A percentile compares a stretch with the other conserved stretches of the same genome.
These are phyloP conservation scores for Dactylella cylindrospora DNA, from an alignment of 2,329 filamentous ascomycete species.

Conservation along the genomic window DNA sequence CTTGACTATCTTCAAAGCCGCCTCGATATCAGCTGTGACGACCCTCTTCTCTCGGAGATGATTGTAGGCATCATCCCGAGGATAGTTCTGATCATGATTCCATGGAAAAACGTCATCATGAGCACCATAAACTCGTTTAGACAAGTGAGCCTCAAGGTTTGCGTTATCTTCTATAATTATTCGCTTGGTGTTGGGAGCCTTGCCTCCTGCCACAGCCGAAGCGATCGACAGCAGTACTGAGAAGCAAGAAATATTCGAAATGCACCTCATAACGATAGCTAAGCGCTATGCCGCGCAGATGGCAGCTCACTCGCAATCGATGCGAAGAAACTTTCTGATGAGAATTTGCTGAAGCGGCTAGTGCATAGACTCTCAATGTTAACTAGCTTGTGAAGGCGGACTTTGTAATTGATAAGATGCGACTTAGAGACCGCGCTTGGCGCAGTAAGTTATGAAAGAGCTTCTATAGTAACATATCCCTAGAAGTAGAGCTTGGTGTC, in stretches of 20 bases:
- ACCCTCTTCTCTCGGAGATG: constrained; percentile 10
- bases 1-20: background rate
- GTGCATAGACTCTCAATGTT: too few species aligned
- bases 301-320: too few species aligned
- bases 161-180: constrained; percentile 13
- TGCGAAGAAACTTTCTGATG: too few species aligned
- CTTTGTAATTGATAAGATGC: too few species aligned
- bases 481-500: too few species aligned
- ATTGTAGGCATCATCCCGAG: constrained; percentile 12
- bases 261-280: constrained; percentile 7
- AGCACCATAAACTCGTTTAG: constrained; percentile 2
- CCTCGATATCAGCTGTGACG: constrained; percentile 3
- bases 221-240: background rate
- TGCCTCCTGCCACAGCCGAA: too few species aligned
- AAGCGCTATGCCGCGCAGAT: constrained; percentile 1
- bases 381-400: too few species aligned
- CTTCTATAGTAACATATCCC: too few species aligned
- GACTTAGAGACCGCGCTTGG: too few species aligned
- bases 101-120: constrained; percentile 11
- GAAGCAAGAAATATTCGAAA: constrained; percentile 3
- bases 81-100: constrained; percentile 1
- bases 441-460: too few species aligned
- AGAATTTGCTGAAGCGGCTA: too few species aligned
- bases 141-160: constrained; percentile 4
- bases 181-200: background rate